These are phyloP conservation scores for Beauveria sp. DNA, from an alignment of 2,329 filamentous ascomycete genomes.

Conservation along the genomic window DNA sequence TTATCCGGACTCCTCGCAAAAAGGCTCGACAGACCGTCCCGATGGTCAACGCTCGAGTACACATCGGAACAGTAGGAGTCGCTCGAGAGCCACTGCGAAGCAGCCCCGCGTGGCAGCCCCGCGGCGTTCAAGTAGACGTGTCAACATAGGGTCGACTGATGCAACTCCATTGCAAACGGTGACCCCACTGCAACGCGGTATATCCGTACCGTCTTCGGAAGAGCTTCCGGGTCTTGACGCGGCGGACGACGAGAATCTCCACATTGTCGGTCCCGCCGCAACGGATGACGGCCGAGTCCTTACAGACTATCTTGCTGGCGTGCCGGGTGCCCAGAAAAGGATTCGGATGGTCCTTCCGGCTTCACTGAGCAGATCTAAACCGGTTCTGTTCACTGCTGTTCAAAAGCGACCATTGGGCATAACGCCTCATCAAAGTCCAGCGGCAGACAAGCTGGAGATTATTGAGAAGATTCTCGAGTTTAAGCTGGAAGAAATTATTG, in stretches of 20 bases:
- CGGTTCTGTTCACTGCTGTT: conserved; percentile 40
- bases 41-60: background rate
- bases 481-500: conserved; percentile 41
- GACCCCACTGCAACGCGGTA: too few species aligned
- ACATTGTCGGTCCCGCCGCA: conserved; percentile 53
- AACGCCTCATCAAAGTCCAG: conserved; percentile 27
- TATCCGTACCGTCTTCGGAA: background rate
- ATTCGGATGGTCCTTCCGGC: conserved; percentile 25
- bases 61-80: background rate
- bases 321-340: conserved; percentile 22
- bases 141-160: background rate
- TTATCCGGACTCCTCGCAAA: conserved; percentile 31
- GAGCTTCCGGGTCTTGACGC: conserved; percentile 16
- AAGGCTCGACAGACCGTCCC: too few species aligned
- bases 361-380: conserved; percentile 24
- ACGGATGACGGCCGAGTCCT: conserved; percentile 54
- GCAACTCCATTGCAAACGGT: background rate
- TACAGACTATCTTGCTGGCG: conserved; percentile 44
- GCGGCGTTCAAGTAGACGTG: background rate
- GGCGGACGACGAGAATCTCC: conserved; percentile 32
- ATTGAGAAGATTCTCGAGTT: conserved; percentile 54
- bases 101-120: too few species aligned
- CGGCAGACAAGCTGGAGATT: conserved; percentile 42
- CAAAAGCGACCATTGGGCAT: conserved; percentile 38
- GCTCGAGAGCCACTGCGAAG: background rate